A percentile compares a stretch with the other conserved stretches of the same genome.
Conservation (phyloP, 2,329 filamentous ascomycete species). For the Tolypocladium inflatum region DNA sequence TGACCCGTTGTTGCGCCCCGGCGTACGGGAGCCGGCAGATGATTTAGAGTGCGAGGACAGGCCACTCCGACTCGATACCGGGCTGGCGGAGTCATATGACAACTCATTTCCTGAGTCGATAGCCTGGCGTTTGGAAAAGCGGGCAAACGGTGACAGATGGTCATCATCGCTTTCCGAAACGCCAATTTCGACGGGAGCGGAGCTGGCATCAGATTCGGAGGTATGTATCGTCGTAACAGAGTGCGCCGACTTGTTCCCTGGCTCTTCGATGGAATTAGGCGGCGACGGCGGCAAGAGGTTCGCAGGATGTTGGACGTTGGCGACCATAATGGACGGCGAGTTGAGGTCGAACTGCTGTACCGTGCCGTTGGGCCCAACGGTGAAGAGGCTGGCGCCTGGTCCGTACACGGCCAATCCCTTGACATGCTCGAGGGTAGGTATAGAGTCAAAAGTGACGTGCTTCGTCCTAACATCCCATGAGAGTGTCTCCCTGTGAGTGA, state of each 20-base stretch:
- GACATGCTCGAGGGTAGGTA: constrained; percentile 76
- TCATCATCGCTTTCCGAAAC: constrained; percentile 71
- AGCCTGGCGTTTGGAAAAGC: constrained; percentile 63
- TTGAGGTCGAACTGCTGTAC: constrained; percentile 95
- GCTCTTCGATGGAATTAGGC: constrained; percentile 70
- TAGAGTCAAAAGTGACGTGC: constrained; percentile 79
- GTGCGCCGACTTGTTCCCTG: constrained; percentile 40
- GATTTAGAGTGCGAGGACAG: constrained; percentile 50
- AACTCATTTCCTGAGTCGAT: constrained; percentile 47
- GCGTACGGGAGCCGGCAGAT: constrained; percentile 44
- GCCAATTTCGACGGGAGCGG: constrained; percentile 45
- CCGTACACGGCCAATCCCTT: constrained; percentile 81
- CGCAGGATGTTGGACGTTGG: constrained; percentile 78
- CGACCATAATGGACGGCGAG: constrained; percentile 68
- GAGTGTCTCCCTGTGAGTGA: constrained; percentile 61
- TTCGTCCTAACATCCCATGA: constrained; percentile 99
- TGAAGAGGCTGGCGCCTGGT: constrained; percentile 85
- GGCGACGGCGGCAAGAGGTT: constrained; percentile 71
- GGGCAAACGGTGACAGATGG: constrained; percentile 64
- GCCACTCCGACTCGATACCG: constrained; percentile 52
- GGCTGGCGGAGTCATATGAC: constrained; percentile 55
- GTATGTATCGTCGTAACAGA: constrained; percentile 36
- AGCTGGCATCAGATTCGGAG: constrained; percentile 45
- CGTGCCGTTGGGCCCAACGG: constrained; percentile 75
- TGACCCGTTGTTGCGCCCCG: constrained; percentile 39